These are phyloP conservation scores for Penicillium sp. DNA, from an alignment of 2,329 filamentous ascomycete species.

Conservation along the genomic window DNA sequence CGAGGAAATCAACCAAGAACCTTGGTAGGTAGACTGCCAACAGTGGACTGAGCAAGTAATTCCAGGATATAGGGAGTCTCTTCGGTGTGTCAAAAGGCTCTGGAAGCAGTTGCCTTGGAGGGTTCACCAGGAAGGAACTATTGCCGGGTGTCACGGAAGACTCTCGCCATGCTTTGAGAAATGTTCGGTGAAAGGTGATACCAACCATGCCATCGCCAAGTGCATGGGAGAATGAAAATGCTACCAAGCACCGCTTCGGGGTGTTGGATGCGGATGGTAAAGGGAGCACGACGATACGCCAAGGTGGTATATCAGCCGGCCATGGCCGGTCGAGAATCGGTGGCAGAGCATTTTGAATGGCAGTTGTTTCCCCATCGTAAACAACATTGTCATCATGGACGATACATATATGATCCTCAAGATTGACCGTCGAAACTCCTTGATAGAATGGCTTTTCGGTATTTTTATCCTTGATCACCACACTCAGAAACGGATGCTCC, in stretches of 20 bases:
- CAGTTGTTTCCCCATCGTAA: slow-evolving; percentile 7
- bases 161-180: slow-evolving; percentile 26
- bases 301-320: slow-evolving; percentile 33
- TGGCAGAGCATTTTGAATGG: slow-evolving; percentile 20
- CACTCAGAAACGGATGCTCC: slow-evolving; percentile 36
- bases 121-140: slow-evolving; percentile 10
- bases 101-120: slow-evolving; percentile 22
- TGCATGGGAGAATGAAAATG: slow-evolving; percentile 43
- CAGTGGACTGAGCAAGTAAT: slow-evolving; percentile 40
- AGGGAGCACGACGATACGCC: slow-evolving; percentile 40
- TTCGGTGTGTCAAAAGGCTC: slow-evolving; percentile 37
- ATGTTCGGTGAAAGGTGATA: slow-evolving; percentile 40
- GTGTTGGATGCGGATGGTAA: slow-evolving; percentile 11
- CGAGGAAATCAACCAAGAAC: slow-evolving; percentile 29
- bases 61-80: slow-evolving; percentile 42
- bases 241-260: slow-evolving; percentile 28
- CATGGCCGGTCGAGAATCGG: slow-evolving; percentile 34
- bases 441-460: slow-evolving; percentile 37
- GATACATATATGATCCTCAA: slow-evolving; percentile 39
- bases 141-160: not conserved
- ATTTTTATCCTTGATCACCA: slow-evolving; percentile 32
- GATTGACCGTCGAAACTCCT: slow-evolving; percentile 29
- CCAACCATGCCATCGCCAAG: slow-evolving; percentile 44
- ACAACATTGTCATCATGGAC: slow-evolving; percentile 2
- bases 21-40: slow-evolving; percentile 36